phyloP scores from a whole-genome alignment of 805 yeast genomes.

The Saccharomycopsis sp. region DNA sequence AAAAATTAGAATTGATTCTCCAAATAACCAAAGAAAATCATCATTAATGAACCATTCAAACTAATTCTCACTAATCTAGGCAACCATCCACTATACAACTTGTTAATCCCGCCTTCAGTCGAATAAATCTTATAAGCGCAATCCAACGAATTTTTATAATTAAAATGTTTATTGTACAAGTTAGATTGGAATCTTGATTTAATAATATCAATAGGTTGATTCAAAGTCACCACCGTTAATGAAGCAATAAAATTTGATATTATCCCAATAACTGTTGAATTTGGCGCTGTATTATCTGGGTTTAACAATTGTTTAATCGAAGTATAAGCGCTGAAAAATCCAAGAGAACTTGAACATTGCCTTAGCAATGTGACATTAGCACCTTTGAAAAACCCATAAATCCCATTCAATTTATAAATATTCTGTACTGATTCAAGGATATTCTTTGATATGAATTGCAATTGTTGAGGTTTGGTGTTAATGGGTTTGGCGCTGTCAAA shows the following conservation, averaged over 20 bases:
- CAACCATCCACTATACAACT: constrained; percentile 51
- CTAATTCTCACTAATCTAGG: constrained; percentile 69
- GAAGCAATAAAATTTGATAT: constrained; percentile 46
- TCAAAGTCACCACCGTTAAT: constrained; percentile 61
- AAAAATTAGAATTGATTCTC: constrained; percentile 8
- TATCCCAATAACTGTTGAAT: constrained; percentile 29
- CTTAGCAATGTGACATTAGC: constrained; percentile 74
- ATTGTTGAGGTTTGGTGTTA: constrained; percentile 27
- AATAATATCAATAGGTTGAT: constrained; percentile 86
- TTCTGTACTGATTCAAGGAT: constrained; percentile 50
- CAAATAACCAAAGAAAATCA: constrained; percentile 18
- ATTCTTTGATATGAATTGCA: constrained; percentile 50
- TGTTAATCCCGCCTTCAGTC: constrained; percentile 36
- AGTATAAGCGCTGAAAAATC: constrained; percentile 79
- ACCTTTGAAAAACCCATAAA: constrained; percentile 76
- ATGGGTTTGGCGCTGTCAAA: neutral
- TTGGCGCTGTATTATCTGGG: constrained; percentile 39
- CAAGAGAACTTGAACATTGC: constrained; percentile 72
- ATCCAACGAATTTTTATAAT: constrained; percentile 56
- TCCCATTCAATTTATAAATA: constrained; percentile 66
- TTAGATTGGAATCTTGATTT: constrained; percentile 78
- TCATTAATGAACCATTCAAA: constrained; percentile 42
- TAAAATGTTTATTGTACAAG: constrained; percentile 33
- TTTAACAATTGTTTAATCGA: constrained; percentile 63
- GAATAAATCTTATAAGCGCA: constrained; percentile 44